A percentile compares a stretch with the other conserved stretches of the same genome.
Conservation (phyloP, 1,284 basidiomycete species). For the Vanrija sp. region DNA sequence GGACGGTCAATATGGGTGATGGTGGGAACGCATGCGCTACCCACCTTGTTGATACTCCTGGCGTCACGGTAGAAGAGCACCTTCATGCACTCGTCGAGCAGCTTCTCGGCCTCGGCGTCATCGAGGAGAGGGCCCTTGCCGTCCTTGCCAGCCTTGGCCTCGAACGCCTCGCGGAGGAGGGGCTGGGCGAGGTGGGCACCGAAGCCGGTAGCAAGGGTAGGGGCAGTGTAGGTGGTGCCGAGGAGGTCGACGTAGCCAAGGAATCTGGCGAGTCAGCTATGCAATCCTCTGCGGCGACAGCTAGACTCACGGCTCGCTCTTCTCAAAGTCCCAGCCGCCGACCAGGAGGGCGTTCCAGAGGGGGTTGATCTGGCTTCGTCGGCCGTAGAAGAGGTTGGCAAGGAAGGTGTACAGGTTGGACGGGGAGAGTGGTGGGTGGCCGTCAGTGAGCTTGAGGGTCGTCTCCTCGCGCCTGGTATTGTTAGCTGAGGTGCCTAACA, state of each 20-base stretch:
- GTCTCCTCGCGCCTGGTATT: slow-evolving; percentile 62
- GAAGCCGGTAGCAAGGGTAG: slow-evolving; percentile 95
- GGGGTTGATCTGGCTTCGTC: slow-evolving; percentile 85
- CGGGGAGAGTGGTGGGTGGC: slow-evolving; percentile 73
- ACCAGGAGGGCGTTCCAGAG: slow-evolving; percentile 94
- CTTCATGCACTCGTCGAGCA: slow-evolving; percentile 83
- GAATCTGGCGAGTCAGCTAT: slow-evolving; percentile 57
- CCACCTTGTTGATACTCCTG: slow-evolving; percentile 88
- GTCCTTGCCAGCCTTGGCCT: slow-evolving; percentile 59
- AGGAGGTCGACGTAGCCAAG: slow-evolving; percentile 93
- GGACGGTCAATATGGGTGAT: neutral
- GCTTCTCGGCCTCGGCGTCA: slow-evolving; percentile 72
- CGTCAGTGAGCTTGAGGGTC: slow-evolving; percentile 62
- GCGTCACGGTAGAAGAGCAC: slow-evolving; percentile 97
- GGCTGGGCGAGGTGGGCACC: slow-evolving; percentile 94
- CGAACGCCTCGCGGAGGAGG: slow-evolving; percentile 71
- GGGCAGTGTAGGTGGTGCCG: slow-evolving; percentile 89
- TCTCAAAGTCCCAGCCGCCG: slow-evolving; percentile 77
- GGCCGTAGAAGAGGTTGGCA: slow-evolving; percentile 82
- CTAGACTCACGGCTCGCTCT: slow-evolving; percentile 58
- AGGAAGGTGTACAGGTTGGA: slow-evolving; percentile 92
- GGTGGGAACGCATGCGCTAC: slow-evolving; percentile 34
- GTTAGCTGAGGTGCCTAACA: neutral
- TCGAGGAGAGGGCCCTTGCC: slow-evolving; percentile 70
- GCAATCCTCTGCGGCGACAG: neutral